These are phyloP conservation scores for Podila minutissima DNA, from an alignment of 192 early-diverging fungal species.

Conservation along the genomic window DNA sequence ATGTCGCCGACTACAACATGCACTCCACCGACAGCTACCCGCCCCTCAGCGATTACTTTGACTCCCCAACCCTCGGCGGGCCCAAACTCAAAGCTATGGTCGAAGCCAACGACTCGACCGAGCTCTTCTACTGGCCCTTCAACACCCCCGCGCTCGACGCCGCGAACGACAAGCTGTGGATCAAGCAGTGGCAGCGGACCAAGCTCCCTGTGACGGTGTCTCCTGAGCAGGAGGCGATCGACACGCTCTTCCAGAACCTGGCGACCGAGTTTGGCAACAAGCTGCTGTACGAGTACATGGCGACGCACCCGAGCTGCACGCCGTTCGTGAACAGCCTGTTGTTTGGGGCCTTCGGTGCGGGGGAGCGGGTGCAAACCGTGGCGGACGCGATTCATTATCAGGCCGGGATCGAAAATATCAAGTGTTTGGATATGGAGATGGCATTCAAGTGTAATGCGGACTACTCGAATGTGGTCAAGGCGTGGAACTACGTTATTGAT, in stretches of 20 bases:
- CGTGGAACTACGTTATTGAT: background rate
- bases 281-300: background rate
- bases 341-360: background rate
- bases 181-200: constrained; percentile 31
- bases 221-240: background rate
- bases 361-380: too few relatives aligned
- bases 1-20: constrained; percentile 2
- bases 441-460: constrained; percentile 14
- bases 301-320: background rate
- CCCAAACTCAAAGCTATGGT: constrained; percentile 16
- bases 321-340: constrained; percentile 3
- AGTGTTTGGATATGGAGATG: constrained; percentile 11
- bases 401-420: constrained; percentile 14
- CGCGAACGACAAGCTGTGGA: constrained; percentile 28
- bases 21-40: constrained; percentile 18
- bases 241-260: background rate
- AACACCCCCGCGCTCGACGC: background rate
- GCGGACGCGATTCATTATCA: constrained; percentile 12
- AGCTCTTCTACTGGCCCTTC: constrained; percentile 52
- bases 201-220: background rate
- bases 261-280: constrained; percentile 4
- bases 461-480: constrained; percentile 20
- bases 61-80: constrained; percentile 1
- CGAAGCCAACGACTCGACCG: constrained; percentile 7
- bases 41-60: background rate